Evolutionary conservation across 2,329 filamentous ascomycete species (phyloP), one percentile per base, ranked within the genome.

Genomic region (Alternaria incomplexa): DNA sequence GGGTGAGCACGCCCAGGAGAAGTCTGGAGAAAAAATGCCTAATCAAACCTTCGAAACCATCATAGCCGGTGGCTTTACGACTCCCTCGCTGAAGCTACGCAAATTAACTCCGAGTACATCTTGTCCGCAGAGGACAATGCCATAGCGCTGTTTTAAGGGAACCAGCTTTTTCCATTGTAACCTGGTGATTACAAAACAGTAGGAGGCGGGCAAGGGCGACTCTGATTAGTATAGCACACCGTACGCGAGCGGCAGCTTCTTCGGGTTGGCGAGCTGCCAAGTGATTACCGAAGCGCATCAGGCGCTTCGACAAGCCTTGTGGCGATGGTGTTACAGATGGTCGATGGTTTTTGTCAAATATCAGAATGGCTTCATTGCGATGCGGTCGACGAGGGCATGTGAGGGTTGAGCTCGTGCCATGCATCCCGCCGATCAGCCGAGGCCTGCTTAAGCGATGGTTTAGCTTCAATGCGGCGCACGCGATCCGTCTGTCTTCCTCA

Each of bases 131-230:
- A 51, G 10, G 50, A 25, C 36, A 28, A 12, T 9, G 44, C 23
- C 62, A 64, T 67, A 20, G 52, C 64, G 40, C 43, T 53, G 45
- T 26, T n/a, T 36, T 61, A 36, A 25, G 22, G 17, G 45, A 40
- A 22, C 52, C 17, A 36, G 45, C 13, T 48, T 26, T 64, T 40
- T 59, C 56, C 47, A 44, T 48, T 51, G 36, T 25, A 43, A 59
- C 48, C 36, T 15, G 40, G 25, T 74, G 73, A 75, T 75, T 74
- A 75, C 73, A 74, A 75, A 75, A 75, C 72, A 74, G 36, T 11
- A 40, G 46, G 46, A 30, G 25, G 30, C 30, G 36, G 50, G 40
- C 65, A 61, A 64, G 67, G 60, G 58, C 69, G 58, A 36, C 9
- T 23, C 20, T 60, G 51, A 71, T 70, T 69, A 67, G 67, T 72